Evolutionary conservation across 2,329 filamentous ascomycete species (phyloP).

Genomic region (Penicillium brevicompactum): DNA sequence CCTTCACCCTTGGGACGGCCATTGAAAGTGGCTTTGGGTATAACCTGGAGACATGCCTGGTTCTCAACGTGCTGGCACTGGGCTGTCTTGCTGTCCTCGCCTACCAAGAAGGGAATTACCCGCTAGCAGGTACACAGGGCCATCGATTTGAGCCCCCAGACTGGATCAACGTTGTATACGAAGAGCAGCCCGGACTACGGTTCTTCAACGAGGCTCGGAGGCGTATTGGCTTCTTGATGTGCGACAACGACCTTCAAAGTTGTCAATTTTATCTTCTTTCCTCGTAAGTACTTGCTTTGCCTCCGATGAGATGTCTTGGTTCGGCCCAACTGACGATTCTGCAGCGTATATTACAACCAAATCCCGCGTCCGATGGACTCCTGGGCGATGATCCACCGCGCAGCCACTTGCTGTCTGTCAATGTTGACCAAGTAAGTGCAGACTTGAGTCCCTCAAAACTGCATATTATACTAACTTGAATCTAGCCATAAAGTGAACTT

Average conservation of each 20-base stretch:
- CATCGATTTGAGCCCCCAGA: constrained; percentile 40
- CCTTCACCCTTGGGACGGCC: constrained; percentile 52
- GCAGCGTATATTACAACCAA: constrained; percentile 53
- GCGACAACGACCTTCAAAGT: constrained; percentile 52
- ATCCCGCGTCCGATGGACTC: constrained; percentile 56
- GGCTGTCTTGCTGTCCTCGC: constrained; percentile 54
- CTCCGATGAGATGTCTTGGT: background rate
- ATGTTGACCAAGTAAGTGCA: constrained; percentile 47
- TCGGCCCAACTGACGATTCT: constrained; percentile 11
- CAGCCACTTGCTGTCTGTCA: constrained; percentile 53
- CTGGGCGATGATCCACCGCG: constrained; percentile 56
- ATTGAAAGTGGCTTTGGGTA: constrained; percentile 55
- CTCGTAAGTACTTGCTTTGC: constrained; percentile 35
- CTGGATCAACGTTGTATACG: constrained; percentile 41
- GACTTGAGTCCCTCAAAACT: background rate
- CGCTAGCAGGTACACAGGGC: constrained; percentile 41
- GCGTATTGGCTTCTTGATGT: constrained; percentile 55
- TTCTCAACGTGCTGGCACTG: constrained; percentile 54
- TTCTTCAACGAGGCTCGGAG: constrained; percentile 59
- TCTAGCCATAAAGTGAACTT: constrained; percentile 44
- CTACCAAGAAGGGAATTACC: constrained; percentile 53
- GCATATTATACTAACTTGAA: constrained; percentile 13
- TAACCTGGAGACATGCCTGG: constrained; percentile 55
- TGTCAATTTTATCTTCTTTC: constrained; percentile 57
- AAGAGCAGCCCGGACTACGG: constrained; percentile 50